Conservation (phyloP, 257 asterid species). For the Solanum boliviense region DNA sequence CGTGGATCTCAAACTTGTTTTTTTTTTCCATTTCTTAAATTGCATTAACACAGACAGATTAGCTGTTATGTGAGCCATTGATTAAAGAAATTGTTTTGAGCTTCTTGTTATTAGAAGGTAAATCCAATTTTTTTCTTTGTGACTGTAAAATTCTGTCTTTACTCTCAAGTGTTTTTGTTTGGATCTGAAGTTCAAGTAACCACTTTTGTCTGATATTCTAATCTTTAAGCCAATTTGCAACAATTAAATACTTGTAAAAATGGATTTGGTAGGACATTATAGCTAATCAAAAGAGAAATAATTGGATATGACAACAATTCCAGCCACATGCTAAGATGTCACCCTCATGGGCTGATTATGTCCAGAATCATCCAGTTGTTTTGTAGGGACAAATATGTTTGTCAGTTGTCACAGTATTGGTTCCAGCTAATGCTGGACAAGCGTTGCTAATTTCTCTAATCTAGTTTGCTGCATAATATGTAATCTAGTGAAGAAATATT, state of each 20-base stretch:
- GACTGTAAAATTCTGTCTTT: background rate
- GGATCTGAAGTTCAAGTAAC: background rate
- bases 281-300: background rate
- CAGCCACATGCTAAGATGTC: background rate
- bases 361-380: constrained; percentile 1
- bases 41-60: background rate
- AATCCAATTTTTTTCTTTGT: background rate
- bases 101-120: background rate
- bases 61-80: background rate
- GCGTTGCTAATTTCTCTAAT: background rate
- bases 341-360: background rate
- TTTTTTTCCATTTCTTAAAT: background rate
- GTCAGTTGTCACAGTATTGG: background rate
- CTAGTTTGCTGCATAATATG: background rate
- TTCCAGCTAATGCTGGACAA: background rate
- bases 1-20: background rate
- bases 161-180: background rate
- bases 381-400: background rate
- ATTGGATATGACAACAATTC: background rate
- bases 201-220: background rate
- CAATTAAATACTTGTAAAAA: background rate
- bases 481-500: background rate
- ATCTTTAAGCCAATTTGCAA: background rate
- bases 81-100: background rate
- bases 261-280: background rate